Evolutionary conservation across 2,329 filamentous ascomycete species (phyloP), one percentile per base, ranked within the genome.

Genomic region (Hyphodiscus sp.): DNA sequence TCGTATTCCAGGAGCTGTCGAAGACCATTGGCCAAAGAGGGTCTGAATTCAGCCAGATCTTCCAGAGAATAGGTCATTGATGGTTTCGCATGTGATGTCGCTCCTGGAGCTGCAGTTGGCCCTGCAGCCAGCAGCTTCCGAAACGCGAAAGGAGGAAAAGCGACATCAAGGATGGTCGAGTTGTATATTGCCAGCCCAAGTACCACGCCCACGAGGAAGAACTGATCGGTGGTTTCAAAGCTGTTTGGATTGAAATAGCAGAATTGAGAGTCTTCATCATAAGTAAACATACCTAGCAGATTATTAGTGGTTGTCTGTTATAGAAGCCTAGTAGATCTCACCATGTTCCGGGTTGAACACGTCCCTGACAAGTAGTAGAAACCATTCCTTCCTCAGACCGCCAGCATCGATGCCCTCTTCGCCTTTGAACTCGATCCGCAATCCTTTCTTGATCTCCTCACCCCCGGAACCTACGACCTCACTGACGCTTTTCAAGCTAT

Each of bases 231-330:
- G 0, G 89, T 91, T 68, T 96, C 91, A 62, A 96, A 91, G 16
- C 88, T 89, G 66, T 86, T 82, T 0, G 91, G 87, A 67, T 96
- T 96, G 73, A 96, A 96, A 70, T 96, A 96, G 71, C 91, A 96
- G 66, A 87, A 90, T 46, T 82, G 81, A 2, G 91, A 95, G 64
- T 96, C 90, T 49, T 95, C 89, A 58, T 96, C 91, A 69, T 95
- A 96, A 8, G 87, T 75, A 68, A 96, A 96, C 70, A 96, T 82
- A n/a, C 90, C 89, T 91, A 20, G 8, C 15, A 26, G 13, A 47
- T 13, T 26, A 26, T 64, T 58, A 63, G 56, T 26, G 13, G 33
- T n/a, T 13, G 11, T 38, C 2, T 4, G 13, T 15, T 38, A 38
- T n/a, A 38, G 4, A 38, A 13, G 11, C 5, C 11, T 13, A 4